Evolutionary conservation across 2,329 filamentous ascomycete genomes (phyloP).

Genomic region (Aspergillus ruber): DNA sequence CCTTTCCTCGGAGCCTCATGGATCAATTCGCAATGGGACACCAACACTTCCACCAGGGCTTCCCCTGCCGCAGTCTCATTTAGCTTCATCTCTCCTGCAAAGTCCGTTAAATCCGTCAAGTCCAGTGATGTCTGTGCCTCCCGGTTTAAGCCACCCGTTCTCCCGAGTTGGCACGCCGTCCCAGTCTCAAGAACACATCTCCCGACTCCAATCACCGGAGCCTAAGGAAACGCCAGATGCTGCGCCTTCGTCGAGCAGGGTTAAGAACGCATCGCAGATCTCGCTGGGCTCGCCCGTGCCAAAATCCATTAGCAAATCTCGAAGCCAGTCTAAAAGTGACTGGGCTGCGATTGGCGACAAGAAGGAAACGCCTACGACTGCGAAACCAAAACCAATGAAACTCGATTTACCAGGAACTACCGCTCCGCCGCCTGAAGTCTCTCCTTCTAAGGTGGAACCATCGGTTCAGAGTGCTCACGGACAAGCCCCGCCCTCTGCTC

Average conservation of each 20-base stretch:
- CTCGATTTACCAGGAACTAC: slow-evolving; percentile 23
- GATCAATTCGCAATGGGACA: slow-evolving; percentile 29
- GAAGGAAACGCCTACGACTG: slow-evolving; percentile 4
- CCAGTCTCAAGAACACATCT: slow-evolving; percentile 15
- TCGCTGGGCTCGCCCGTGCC: slow-evolving; percentile 38
- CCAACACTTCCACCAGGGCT: slow-evolving; percentile 37
- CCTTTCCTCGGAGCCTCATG: slow-evolving; percentile 21
- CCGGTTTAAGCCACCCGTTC: slow-evolving; percentile 19
- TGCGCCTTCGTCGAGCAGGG: slow-evolving; percentile 15
- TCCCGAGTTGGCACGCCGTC: slow-evolving; percentile 25
- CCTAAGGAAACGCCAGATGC: slow-evolving; percentile 14
- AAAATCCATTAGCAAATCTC: slow-evolving; percentile 24
- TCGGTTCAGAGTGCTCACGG: slow-evolving; percentile 14
- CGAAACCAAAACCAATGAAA: slow-evolving; percentile 29
- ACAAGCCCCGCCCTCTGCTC: slow-evolving; percentile 25
- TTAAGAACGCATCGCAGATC: slow-evolving; percentile 30
- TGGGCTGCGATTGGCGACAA: slow-evolving; percentile 4
- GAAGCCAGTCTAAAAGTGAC: slow-evolving; percentile 17
- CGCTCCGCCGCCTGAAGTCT: slow-evolving; percentile 10
- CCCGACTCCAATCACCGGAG: slow-evolving; percentile 24
- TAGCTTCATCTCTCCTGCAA: slow-evolving; percentile 27
- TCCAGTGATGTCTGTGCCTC: slow-evolving; percentile 23
- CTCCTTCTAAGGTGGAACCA: slow-evolving; percentile 20
- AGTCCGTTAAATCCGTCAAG: slow-evolving; percentile 25
- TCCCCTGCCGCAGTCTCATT: slow-evolving; percentile 36